Base-by-base conservation (phyloP, 1,284 basidiomycete species). In the Irpex lacteus region DNA sequence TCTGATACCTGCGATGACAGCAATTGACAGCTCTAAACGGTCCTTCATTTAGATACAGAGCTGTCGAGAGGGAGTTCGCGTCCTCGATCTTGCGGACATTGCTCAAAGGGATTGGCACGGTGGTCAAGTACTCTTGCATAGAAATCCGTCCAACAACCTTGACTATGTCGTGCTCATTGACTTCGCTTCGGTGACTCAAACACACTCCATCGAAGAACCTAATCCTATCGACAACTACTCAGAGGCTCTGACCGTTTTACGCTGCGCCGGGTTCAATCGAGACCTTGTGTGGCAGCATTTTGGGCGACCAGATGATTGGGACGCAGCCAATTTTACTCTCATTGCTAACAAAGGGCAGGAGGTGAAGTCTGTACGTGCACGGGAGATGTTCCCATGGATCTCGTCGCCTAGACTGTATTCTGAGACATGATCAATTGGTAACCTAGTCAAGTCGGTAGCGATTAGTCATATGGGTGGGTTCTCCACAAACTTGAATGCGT, bases 261-360 rank as follows among this genome's bases (percentile, higher is more conserved):
- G 47, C 15, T 11, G 50, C 15, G 26, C n/a, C n/a, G 55, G 60
- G 26, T 34, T 55, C 21, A 26, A 61, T 11, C 15, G 18, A 36
- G 60, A 55, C 9, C 60, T 61, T 47, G 50, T 61, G 32, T 61
- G 60, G 60, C 18, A 61, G 19, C 55, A 61, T 34, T 61, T 60
- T 55, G 60, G 50, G n/a, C 9, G 57, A 37, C 60, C 60, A n/a
- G 60, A 61, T 32, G 60, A 61, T 32, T 61, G 56, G 60, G 60
- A 61, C 53, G 19, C 60, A 5, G 32, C 57, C 32, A 53, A 19
- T 13, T 53, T 53, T 53, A 19, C 52, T n/a, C 19, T 53, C 52
- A 53, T 53, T 5, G 9, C 52, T 53, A 34, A 34, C 1, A 34
- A 34, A 34, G 32, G 32, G 32, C 32, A 34, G 32, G 32, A 34